Evolutionary conservation across 192 early-diverging fungal genomes (phyloP).

Genomic region (Coemansia sp.): DNA sequence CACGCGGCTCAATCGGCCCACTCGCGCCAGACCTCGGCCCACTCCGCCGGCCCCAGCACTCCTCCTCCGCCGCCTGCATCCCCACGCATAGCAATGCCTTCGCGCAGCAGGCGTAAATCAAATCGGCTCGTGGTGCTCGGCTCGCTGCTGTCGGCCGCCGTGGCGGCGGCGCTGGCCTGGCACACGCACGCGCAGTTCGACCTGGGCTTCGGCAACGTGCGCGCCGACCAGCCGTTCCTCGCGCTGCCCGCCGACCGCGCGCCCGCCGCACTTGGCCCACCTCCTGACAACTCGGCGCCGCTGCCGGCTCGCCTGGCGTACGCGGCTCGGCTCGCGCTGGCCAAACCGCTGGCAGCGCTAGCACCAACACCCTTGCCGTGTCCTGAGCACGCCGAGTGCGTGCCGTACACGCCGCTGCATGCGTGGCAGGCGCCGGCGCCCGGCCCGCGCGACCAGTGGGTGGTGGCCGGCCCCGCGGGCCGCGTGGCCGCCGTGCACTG

Average conservation of each 20-base stretch:
- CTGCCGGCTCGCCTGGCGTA: slow-evolving; percentile 10
- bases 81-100: too few species aligned
- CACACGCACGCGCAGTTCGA: slow-evolving; percentile 37
- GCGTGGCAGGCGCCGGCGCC: slow-evolving; percentile 4
- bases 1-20: slow-evolving; percentile 15
- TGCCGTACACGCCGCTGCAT: slow-evolving; percentile 20
- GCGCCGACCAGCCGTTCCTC: slow-evolving; percentile 20
- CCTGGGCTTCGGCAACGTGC: slow-evolving; percentile 36
- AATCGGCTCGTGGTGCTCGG: too few species aligned
- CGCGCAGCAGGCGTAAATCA: too few species aligned
- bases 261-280: slow-evolving; percentile 2
- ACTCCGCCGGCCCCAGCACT: too few species aligned
- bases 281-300: slow-evolving; percentile 1
- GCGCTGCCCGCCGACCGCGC: slow-evolving; percentile 16
- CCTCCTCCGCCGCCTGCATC: too few species aligned
- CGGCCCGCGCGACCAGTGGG: slow-evolving; percentile 32
- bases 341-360: slow-evolving; percentile 26
- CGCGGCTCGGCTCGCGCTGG: slow-evolving; percentile 15
- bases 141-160: slow-evolving; percentile 8
- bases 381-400: slow-evolving; percentile 44
- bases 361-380: too few species aligned
- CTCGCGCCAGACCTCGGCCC: slow-evolving; percentile 42
- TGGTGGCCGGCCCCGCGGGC: slow-evolving; percentile 1
- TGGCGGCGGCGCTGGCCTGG: slow-evolving; percentile 9
- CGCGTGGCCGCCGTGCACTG: slow-evolving; percentile 30